phyloP scores from a whole-genome alignment of 2,329 filamentous ascomycete species.

The Ceratocystis destructans region DNA sequence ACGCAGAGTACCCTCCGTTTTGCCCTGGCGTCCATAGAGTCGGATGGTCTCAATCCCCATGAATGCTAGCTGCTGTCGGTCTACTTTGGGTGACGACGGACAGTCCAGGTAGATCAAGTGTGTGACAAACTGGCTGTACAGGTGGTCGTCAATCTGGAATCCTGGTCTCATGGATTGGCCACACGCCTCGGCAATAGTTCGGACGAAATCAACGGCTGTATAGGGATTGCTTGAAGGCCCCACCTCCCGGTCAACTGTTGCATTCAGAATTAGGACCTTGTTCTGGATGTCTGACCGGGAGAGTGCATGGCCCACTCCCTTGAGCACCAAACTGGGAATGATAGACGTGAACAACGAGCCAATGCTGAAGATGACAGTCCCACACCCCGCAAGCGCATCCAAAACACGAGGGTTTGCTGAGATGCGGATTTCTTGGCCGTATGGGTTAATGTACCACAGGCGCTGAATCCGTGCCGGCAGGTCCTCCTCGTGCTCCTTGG shows the following conservation, averaged over 20 bases:
- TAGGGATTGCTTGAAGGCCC: constrained; percentile 53
- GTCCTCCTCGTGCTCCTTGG: constrained; percentile 61
- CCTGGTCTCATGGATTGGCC: constrained; percentile 47
- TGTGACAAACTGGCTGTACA: constrained; percentile 57
- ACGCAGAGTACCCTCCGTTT: constrained; percentile 32
- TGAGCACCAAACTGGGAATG: constrained; percentile 65
- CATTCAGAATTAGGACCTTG: constrained; percentile 78
- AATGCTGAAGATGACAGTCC: constrained; percentile 75
- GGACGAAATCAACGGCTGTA: constrained; percentile 67
- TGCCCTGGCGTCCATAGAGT: constrained; percentile 54
- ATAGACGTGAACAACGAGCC: constrained; percentile 89
- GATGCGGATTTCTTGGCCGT: constrained; percentile 88
- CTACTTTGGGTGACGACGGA: constrained; percentile 53
- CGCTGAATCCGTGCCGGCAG: constrained; percentile 63
- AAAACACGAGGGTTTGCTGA: constrained; percentile 70
- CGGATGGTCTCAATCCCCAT: constrained; percentile 66
- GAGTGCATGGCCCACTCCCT: constrained; percentile 53
- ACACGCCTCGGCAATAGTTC: constrained; percentile 62
- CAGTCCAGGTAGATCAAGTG: constrained; percentile 72
- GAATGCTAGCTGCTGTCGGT: constrained; percentile 46
- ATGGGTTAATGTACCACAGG: constrained; percentile 96
- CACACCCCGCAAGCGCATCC: constrained; percentile 48
- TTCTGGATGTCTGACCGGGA: constrained; percentile 35
- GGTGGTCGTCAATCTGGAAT: constrained; percentile 29
- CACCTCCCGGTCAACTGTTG: constrained; percentile 72